A percentile compares a stretch with the other conserved stretches of the same genome.
Evolutionary conservation across 2,329 filamentous ascomycete species (phyloP).

Genomic region (Pleoardoris graminearum): DNA sequence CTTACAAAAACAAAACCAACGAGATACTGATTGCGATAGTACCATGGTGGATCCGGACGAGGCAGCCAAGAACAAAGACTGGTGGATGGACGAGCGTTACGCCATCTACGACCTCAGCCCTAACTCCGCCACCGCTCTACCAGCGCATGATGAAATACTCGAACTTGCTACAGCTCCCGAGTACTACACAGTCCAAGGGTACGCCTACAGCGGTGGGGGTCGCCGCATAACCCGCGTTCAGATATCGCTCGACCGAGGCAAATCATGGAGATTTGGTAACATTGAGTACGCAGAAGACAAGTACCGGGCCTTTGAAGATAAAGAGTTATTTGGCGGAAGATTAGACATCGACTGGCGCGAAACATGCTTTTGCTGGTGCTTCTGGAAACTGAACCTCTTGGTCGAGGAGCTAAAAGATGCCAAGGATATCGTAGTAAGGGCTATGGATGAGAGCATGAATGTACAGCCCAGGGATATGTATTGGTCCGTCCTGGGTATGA

Average conservation of each 20-base stretch:
- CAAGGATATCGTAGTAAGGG: slow-evolving; percentile 76
- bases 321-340: slow-evolving; percentile 72
- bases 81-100: slow-evolving; percentile 88
- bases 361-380: slow-evolving; percentile 86
- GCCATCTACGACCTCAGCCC: slow-evolving; percentile 90
- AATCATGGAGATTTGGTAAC: slow-evolving; percentile 75
- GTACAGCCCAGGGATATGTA: slow-evolving; percentile 92
- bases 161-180: slow-evolving; percentile 52
- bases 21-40: slow-evolving; percentile 33
- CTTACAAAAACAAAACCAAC: background rate
- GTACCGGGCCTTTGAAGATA: slow-evolving; percentile 69
- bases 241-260: slow-evolving; percentile 79
- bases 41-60: slow-evolving; percentile 84
- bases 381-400: slow-evolving; percentile 76
- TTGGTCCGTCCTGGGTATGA: slow-evolving; percentile 94
- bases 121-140: slow-evolving; percentile 81
- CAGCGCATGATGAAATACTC: slow-evolving; percentile 74
- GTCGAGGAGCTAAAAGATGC: slow-evolving; percentile 64
- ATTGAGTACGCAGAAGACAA: slow-evolving; percentile 84
- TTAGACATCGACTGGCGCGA: slow-evolving; percentile 84
- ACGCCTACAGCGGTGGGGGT: slow-evolving; percentile 89
- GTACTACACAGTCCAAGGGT: slow-evolving; percentile 72
- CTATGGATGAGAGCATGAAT: slow-evolving; percentile 89
- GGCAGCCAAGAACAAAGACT: slow-evolving; percentile 70
- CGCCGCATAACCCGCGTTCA: slow-evolving; percentile 80